Percentiles rank a stretch among this genome's conserved stretches.
Evolutionary conservation across 495 filamentous ascomycete species (phyloP).

Genomic region (Cetradonia linearis): DNA sequence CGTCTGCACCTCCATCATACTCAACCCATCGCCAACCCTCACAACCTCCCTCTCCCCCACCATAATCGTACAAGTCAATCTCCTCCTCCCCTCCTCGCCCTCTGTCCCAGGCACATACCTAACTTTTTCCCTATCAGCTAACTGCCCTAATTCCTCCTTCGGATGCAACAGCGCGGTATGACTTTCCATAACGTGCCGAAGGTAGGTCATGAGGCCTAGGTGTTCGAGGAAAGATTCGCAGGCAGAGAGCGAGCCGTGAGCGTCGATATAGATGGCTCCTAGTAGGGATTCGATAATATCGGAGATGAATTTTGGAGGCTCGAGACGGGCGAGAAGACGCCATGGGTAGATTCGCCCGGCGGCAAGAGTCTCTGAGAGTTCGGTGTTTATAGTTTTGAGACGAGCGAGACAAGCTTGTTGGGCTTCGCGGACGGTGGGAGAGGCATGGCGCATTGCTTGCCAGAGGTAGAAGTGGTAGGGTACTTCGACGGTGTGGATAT

Average conservation of each 20-base stretch:
- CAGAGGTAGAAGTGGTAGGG: constrained; percentile 40
- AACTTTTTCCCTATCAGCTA: constrained; percentile 44
- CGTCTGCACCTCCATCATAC: constrained; percentile 45
- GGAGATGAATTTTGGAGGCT: constrained; percentile 70
- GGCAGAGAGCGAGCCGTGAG: constrained; percentile 43
- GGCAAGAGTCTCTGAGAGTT: constrained; percentile 42
- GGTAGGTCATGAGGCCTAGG: constrained; percentile 53
- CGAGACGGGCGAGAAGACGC: constrained; percentile 53
- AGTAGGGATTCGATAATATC: constrained; percentile 76
- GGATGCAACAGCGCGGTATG: constrained; percentile 60
- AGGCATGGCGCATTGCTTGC: constrained; percentile 56
- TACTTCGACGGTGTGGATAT: constrained; percentile 15
- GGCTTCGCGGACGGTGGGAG: constrained; percentile 32
- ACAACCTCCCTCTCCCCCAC: constrained; percentile 42
- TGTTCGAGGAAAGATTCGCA: constrained; percentile 51
- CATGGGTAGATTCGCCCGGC: constrained; percentile 57
- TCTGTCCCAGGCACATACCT: constrained; percentile 22
- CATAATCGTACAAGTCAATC: constrained; percentile 40
- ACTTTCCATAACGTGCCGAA: constrained; percentile 50
- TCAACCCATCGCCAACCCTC: constrained; percentile 37
- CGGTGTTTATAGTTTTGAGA: constrained; percentile 38
- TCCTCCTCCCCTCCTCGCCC: constrained; percentile 23
- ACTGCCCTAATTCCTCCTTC: constrained; percentile 54
- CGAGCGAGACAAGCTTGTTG: constrained; percentile 38
- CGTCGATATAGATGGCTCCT: constrained; percentile 82